Evolutionary conservation across 768 basidiomycete species (phyloP), one percentile per base, ranked within the genome.

Genomic region (Chiua virens): DNA sequence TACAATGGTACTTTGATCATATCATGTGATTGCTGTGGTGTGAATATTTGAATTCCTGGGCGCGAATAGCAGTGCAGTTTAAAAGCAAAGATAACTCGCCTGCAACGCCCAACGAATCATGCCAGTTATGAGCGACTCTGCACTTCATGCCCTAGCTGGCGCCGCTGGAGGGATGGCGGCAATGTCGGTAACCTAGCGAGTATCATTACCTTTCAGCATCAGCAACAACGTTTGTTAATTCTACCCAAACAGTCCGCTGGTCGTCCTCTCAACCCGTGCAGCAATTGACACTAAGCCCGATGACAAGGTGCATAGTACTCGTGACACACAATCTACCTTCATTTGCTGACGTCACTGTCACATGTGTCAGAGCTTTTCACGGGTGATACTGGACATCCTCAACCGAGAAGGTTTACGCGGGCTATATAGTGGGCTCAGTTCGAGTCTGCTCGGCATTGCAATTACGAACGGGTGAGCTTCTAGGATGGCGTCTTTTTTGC

Each of bases 191-290:
- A 93, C 89, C 47, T 92, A 92, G 93, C 88, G 57, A 70, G 86
- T 67, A 45, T 54, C 30, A 18, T 21, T 39, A 42, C 47, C 8
- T 32, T 22, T 37, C 34, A 13, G n/a, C n/a, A 3, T 21, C 20
- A 14, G 7, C 17, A 37, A 0, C 36, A 37, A 0, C 37, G 35
- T 28, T 53, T 34, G 38, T 47, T 61, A 32, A 55, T 43, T 36
- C 36, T 32, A 50, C 38, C 37, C 35, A 17, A 17, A 39, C 51
- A 97, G 93, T 64, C 97, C 97, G 8, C 79, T 99, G 32, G 85
- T 97, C 53, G 89, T 93, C 66, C 72, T 98, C 37, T 95, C 92
- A 8, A 98, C 96, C 2, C 82, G 95, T 43, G 92, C 93, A 4
- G 96, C 95, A 8, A 92, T 98, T 5, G 87, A 92, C 58, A 86